Conservation (phyloP, 768 basidiomycete genomes). For the Krasilnikovozyma curviuscula region DNA sequence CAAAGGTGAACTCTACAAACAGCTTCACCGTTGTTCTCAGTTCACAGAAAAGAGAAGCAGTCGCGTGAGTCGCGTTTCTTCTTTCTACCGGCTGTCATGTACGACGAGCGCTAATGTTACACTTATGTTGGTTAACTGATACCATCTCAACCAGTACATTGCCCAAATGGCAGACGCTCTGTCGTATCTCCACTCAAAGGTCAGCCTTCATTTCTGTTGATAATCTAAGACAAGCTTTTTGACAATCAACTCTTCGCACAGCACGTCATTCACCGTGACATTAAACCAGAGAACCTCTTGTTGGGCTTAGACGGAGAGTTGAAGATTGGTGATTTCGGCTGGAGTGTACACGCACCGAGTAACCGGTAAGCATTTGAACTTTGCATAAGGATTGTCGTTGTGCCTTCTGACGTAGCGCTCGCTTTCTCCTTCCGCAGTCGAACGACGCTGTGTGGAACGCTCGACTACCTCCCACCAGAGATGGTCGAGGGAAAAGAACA, state of each 20-base stretch:
- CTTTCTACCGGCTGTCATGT: too few relatives aligned
- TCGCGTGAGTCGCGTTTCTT: constrained; percentile 24
- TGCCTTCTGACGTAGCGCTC: neutral
- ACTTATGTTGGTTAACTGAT: neutral
- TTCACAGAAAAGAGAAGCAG: constrained; percentile 78
- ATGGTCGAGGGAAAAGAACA: constrained; percentile 91
- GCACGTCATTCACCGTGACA: constrained; percentile 96
- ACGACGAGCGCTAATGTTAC: neutral
- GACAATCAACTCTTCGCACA: too few relatives aligned
- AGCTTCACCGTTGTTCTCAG: constrained; percentile 61
- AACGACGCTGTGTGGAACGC: constrained; percentile 79
- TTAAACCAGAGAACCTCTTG: constrained; percentile 94
- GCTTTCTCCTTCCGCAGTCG: constrained; percentile 29
- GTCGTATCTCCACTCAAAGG: constrained; percentile 75
- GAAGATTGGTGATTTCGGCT: constrained; percentile 97
- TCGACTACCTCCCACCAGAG: constrained; percentile 94
- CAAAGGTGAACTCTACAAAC: constrained; percentile 92
- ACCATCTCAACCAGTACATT: constrained; percentile 42
- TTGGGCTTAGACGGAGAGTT: constrained; percentile 65
- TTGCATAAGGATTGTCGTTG: neutral
- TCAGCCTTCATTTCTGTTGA: too few relatives aligned
- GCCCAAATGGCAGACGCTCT: constrained; percentile 97
- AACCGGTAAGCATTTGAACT: constrained; percentile 33
- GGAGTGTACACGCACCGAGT: constrained; percentile 91
- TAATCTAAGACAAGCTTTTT: too few relatives aligned